A percentile compares a stretch with the other conserved stretches of the same genome.
These are phyloP conservation scores for Lachnellula arida DNA, from an alignment of 2,329 filamentous ascomycete species.

Conservation along the genomic window DNA sequence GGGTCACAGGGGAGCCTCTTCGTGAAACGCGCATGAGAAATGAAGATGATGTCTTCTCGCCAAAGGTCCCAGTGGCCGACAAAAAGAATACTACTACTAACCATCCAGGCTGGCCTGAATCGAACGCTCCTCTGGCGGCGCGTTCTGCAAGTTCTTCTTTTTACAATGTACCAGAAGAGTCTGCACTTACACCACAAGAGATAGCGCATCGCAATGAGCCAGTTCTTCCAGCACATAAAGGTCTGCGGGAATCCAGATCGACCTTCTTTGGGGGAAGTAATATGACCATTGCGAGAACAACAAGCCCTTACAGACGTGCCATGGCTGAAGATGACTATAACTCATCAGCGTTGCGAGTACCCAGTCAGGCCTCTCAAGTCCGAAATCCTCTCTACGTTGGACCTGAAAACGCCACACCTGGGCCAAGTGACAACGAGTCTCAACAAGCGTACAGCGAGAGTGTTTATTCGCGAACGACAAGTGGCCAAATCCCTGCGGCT, in stretches of 20 bases:
- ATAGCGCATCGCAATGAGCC: conserved; percentile 27
- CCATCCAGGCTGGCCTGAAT: not conserved
- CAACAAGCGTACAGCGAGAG: conserved; percentile 27
- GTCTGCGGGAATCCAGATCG: conserved; percentile 41
- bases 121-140: not conserved
- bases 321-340: conserved; percentile 30
- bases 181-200: conserved; percentile 25
- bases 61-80: not conserved
- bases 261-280: conserved; percentile 49
- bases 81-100: not conserved
- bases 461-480: conserved; percentile 32
- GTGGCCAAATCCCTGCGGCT: conserved; percentile 21
- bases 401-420: not conserved
- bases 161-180: conserved; percentile 15
- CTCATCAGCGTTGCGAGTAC: not conserved
- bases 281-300: conserved; percentile 48
- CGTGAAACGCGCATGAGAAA: conserved; percentile 11
- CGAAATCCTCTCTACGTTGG: conserved; percentile 11
- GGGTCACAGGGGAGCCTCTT: conserved; percentile 17
- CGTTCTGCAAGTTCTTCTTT: conserved; percentile 18
- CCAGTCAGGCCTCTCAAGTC: not conserved
- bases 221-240: conserved; percentile 23
- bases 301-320: conserved; percentile 52
- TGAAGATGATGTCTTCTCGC: conserved; percentile 25
- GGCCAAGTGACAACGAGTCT: not conserved